phyloP scores from a whole-genome alignment of 2,329 filamentous ascomycete species.

The Saccharata proteae region DNA sequence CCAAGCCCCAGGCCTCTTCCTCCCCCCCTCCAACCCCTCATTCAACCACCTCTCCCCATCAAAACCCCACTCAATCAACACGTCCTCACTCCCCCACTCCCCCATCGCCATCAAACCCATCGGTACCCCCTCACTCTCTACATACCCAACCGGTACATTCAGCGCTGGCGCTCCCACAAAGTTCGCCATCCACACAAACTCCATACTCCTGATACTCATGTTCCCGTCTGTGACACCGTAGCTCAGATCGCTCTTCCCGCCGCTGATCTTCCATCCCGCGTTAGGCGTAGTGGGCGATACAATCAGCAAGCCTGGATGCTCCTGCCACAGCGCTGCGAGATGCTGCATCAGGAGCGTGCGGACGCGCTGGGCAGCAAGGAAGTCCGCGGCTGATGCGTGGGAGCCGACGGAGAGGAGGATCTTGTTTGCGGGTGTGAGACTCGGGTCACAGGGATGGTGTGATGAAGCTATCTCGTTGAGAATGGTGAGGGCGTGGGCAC shows the following conservation, averaged over 20 bases:
- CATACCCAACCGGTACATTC: conserved; percentile 62
- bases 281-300: conserved; percentile 67
- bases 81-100: conserved; percentile 43
- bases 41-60: conserved; percentile 39
- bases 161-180: conserved; percentile 67
- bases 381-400: conserved; percentile 56
- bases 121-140: conserved; percentile 44
- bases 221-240: conserved; percentile 64
- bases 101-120: conserved; percentile 43
- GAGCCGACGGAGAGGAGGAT: conserved; percentile 54
- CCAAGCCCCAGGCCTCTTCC: conserved; percentile 23
- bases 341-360: conserved; percentile 70
- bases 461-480: conserved; percentile 54
- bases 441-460: conserved; percentile 37
- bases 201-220: conserved; percentile 63
- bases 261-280: conserved; percentile 57
- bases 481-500: conserved; percentile 67
- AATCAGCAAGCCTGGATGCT: conserved; percentile 64
- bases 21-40: conserved; percentile 22
- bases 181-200: conserved; percentile 78
- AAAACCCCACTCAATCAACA: conserved; percentile 39
- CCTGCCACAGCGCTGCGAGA: conserved; percentile 56
- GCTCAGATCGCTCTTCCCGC: conserved; percentile 47
- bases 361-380: conserved; percentile 60
- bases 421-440: conserved; percentile 55